Percentiles rank a stretch among this genome's conserved stretches.
phyloP scores from a whole-genome alignment of 768 basidiomycete genomes.

The Tulasnella sp. region DNA sequence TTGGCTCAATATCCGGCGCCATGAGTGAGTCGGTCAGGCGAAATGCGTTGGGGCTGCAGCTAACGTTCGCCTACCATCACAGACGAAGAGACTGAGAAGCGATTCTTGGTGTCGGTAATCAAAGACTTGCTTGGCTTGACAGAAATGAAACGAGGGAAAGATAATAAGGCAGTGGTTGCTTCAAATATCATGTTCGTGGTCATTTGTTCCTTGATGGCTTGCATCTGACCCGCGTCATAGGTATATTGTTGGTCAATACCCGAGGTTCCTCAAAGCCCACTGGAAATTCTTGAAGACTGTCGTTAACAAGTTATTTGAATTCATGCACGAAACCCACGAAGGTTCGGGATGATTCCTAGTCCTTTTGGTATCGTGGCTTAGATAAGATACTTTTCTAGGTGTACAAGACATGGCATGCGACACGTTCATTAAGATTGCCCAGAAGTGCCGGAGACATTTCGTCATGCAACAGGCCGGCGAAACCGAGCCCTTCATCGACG shows the following conservation, averaged over 20 bases:
- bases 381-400: conserved; percentile 52
- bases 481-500: conserved; percentile 96
- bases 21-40: conserved; percentile 72
- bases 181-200: conserved; percentile 74
- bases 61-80: conserved; percentile 5
- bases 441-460: conserved; percentile 97
- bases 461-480: conserved; percentile 99
- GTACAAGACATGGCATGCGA: conserved; percentile 99
- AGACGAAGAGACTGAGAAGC: conserved; percentile 99
- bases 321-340: conserved; percentile 99
- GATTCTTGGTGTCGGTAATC: conserved; percentile 98
- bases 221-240: conserved; percentile 45
- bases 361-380: not conserved
- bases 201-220: conserved; percentile 41
- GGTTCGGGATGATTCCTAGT: conserved; percentile 52
- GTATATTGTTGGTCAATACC: conserved; percentile 99
- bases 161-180: conserved; percentile 98
- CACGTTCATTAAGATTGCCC: conserved; percentile 99
- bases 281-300: conserved; percentile 99
- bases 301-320: conserved; percentile 99
- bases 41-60: not conserved
- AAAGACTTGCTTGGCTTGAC: conserved; percentile 97
- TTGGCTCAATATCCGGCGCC: conserved; percentile 97
- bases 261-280: conserved; percentile 98
- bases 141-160: conserved; percentile 98